These are phyloP conservation scores for Schrenkiella parvula DNA, from an alignment of 345 rosid genomes.

Conservation along the genomic window DNA sequence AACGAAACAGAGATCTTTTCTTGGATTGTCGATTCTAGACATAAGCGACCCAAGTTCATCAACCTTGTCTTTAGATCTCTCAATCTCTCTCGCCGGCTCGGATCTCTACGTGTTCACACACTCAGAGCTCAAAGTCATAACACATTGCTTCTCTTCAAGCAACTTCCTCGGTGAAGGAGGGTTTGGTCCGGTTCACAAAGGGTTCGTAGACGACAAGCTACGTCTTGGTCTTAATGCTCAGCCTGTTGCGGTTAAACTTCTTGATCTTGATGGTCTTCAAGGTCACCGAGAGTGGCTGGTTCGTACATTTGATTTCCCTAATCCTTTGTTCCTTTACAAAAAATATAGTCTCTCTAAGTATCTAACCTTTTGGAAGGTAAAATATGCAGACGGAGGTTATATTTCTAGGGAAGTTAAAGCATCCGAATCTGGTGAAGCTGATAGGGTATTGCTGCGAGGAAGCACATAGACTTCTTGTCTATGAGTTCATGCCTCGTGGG, in stretches of 20 bases:
- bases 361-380: background rate
- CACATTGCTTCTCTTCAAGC: slow-evolving; percentile 65
- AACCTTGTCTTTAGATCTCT: slow-evolving; percentile 61
- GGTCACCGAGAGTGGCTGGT: slow-evolving; percentile 95
- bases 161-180: slow-evolving; percentile 89
- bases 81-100: slow-evolving; percentile 77
- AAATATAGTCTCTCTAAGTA: background rate
- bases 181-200: slow-evolving; percentile 86
- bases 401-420: slow-evolving; percentile 71
- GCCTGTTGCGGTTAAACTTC: slow-evolving; percentile 77
- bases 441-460: slow-evolving; percentile 81
- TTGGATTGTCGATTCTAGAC: slow-evolving; percentile 53
- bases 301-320: slow-evolving; percentile 25
- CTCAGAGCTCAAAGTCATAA: slow-evolving; percentile 67
- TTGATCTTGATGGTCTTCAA: slow-evolving; percentile 75
- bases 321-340: background rate
- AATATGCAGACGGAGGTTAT: slow-evolving; percentile 67
- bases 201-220: slow-evolving; percentile 79
- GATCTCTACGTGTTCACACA: slow-evolving; percentile 67
- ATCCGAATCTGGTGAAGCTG: slow-evolving; percentile 77
- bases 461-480: slow-evolving; percentile 71
- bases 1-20: slow-evolving; percentile 48
- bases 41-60: slow-evolving; percentile 59
- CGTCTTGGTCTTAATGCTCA: slow-evolving; percentile 71
- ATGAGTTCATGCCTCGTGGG: slow-evolving; percentile 92